Percentiles rank a stretch among this genome's conserved stretches.
Conservation (phyloP, 441 rosid genomes). For the Caryocar brasiliense region DNA sequence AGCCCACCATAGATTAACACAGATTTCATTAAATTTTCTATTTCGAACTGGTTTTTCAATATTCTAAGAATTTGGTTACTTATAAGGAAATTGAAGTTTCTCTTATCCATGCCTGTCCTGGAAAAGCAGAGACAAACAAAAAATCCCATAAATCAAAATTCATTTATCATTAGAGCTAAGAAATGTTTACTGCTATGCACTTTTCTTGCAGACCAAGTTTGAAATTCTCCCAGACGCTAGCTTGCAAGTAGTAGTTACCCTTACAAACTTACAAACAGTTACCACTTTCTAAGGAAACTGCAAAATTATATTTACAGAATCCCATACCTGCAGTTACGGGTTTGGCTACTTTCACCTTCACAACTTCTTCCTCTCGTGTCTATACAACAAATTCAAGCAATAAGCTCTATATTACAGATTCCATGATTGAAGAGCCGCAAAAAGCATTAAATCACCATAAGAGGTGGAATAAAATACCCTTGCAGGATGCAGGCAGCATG, state of each 20-base stretch:
- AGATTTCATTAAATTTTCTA: too few relatives aligned
- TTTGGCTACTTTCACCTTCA: conserved; percentile 65
- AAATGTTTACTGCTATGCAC: too few relatives aligned
- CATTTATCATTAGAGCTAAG: too few relatives aligned
- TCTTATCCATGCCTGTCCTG: not conserved
- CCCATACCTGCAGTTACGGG: conserved; percentile 85
- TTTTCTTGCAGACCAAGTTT: too few relatives aligned
- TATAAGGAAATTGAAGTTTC: not conserved
- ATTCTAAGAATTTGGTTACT: not conserved
- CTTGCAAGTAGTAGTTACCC: too few relatives aligned
- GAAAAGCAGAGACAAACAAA: not conserved
- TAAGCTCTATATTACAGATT: conserved; percentile 8
- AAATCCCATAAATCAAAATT: too few relatives aligned
- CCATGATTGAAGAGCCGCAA: conserved; percentile 1
- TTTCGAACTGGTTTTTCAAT: too few relatives aligned
- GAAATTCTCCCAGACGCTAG: too few relatives aligned
- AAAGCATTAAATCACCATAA: not conserved
- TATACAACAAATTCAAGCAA: conserved; percentile 23
- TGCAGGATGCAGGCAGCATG: conserved; percentile 78
- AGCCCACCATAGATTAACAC: too few relatives aligned
- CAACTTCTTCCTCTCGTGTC: conserved; percentile 47
- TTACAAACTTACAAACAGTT: too few relatives aligned
- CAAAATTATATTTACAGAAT: not conserved
- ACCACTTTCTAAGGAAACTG: not conserved
- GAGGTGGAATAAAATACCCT: conserved; percentile 35